phyloP scores from a whole-genome alignment of 441 rosid genomes.

The Pelargonium citronellum region DNA sequence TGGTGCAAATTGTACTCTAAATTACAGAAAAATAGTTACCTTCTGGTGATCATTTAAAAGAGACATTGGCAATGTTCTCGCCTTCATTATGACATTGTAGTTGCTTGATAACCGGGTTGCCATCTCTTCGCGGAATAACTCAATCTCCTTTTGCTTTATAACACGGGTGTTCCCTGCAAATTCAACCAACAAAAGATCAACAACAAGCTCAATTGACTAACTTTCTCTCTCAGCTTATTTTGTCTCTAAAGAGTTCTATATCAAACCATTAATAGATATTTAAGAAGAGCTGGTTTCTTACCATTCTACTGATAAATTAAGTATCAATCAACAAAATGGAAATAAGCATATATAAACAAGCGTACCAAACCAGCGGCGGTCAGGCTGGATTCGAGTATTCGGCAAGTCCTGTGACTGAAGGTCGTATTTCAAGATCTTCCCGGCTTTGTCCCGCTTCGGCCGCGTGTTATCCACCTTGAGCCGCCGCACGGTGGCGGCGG shows the following conservation, averaged over 20 bases:
- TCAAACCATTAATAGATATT: no score
- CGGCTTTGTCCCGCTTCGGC: constrained; percentile 49
- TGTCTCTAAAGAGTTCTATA: no score
- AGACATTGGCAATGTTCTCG: constrained; percentile 70
- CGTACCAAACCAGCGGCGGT: constrained; percentile 88
- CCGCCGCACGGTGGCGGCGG: constrained; percentile 76
- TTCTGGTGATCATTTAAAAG: constrained; percentile 71
- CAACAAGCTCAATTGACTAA: neutral
- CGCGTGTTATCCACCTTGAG: constrained; percentile 69
- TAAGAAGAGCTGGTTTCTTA: no score
- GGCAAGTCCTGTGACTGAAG: constrained; percentile 74
- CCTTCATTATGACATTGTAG: constrained; percentile 73
- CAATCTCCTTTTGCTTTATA: constrained; percentile 72
- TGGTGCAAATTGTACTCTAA: neutral
- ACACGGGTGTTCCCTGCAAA: constrained; percentile 65
- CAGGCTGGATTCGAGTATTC: constrained; percentile 68
- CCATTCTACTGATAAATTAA: no score
- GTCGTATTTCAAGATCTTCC: constrained; percentile 59
- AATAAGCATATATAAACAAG: neutral
- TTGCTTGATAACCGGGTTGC: constrained; percentile 53
- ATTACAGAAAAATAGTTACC: constrained; percentile 28
- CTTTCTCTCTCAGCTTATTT: neutral
- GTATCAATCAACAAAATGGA: neutral
- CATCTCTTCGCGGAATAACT: constrained; percentile 71
- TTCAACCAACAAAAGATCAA: neutral